Base-by-base conservation (phyloP, 495 filamentous ascomycete genomes). In the Bacidia rubella region DNA sequence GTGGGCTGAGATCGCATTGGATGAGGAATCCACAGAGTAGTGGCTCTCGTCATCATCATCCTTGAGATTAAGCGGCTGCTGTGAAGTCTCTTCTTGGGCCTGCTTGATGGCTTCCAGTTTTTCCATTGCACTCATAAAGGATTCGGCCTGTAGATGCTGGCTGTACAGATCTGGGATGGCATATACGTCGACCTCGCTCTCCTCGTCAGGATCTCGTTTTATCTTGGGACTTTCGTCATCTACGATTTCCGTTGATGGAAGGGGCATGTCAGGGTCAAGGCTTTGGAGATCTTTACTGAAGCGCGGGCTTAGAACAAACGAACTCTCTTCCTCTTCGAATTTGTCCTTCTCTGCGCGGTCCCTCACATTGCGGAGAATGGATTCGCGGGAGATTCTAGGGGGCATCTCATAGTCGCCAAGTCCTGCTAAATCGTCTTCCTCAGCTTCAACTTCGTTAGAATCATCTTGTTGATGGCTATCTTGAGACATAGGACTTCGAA, bases 321-420 rank as follows among this genome's bases (percentile, higher is more conserved):
- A 81, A 50, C 74, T 75, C 42, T 79, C 79, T 52, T 79, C 75
- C n/a, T 79, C 78, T 45, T 86, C 81, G 35, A 69, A 66, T 12
- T 65, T 29, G 32, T 49, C 47, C 65, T 66, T 66, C 41, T 41
- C 57, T 65, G 49, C 63, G 62, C 53, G 69, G 58, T 60, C 82
- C 58, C 90, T 88, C 21, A 97, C 81, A 52, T 88, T 88, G 15
- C 87, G 80, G 46, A 95, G 68, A 52, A 97, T 97, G 0, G 89
- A 94, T 62, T 96, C 92, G 20, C 92, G 77, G 29, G 92, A 96
- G 60, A 95, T 90, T 24, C 81, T 83, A 12, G 86, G 85, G 26
- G 82, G 77, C 0, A 82, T 66, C 48, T 82, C 74, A 52, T 80
- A 81, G 27, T 80, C 75, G 12, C 71, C 76, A 22, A 79, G 63